Percentiles rank a stretch among this genome's conserved stretches.
phyloP scores from a whole-genome alignment of 2,329 filamentous ascomycete genomes.

The Aureobasidium uvarum region DNA sequence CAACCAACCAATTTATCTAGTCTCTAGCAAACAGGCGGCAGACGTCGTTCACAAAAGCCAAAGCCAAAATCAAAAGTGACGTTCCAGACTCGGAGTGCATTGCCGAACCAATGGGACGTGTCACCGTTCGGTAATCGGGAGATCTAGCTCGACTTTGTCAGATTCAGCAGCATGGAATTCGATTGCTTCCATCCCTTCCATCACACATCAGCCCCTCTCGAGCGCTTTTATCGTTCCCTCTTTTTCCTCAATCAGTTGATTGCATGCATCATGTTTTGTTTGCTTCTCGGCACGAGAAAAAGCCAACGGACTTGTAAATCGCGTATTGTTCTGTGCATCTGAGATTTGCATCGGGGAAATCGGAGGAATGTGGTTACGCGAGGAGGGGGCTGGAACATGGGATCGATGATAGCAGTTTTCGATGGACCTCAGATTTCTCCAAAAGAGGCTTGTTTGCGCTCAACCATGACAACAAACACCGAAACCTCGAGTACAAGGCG shows the following conservation, averaged over 20 bases:
- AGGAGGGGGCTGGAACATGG: not conserved
- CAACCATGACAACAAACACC: no score
- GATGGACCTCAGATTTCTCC: not conserved
- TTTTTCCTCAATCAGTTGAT: no score
- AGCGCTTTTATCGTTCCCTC: no score
- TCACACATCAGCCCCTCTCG: no score
- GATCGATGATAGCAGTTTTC: slow-evolving; percentile 6
- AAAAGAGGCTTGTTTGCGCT: not conserved
- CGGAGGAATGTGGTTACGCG: not conserved
- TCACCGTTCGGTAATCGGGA: slow-evolving; percentile 15
- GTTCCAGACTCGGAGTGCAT: not conserved
- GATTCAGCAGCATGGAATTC: slow-evolving; percentile 3
- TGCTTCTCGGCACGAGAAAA: not conserved
- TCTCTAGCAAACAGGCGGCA: not conserved
- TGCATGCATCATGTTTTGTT: not conserved
- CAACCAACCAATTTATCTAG: not conserved
- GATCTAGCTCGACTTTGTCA: slow-evolving; percentile 17
- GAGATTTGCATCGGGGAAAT: slow-evolving; percentile 13
- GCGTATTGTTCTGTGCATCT: not conserved
- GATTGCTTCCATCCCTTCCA: slow-evolving; percentile 19
- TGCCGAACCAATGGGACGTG: slow-evolving; percentile 9
- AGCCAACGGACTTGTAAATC: not conserved
- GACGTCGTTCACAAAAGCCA: not conserved
- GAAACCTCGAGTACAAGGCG: not conserved
- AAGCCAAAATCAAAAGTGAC: not conserved